phyloP scores from a whole-genome alignment of 2,329 filamentous ascomycete species.

The Phialophora tarda region DNA sequence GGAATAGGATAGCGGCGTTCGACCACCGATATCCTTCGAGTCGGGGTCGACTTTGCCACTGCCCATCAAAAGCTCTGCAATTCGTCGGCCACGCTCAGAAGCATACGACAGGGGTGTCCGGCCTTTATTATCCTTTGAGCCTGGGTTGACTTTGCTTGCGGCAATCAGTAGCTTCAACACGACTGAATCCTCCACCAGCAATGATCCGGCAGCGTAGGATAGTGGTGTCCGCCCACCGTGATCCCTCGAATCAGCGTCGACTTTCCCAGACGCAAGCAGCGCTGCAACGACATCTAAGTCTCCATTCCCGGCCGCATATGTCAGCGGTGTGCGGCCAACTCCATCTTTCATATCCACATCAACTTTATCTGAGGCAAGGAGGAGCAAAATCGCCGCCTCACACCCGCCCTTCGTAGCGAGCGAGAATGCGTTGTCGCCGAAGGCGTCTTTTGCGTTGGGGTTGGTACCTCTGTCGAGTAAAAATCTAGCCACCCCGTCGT shows the following conservation, averaged over 20 bases:
- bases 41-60: not conserved
- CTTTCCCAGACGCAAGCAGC: not conserved
- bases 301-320: not conserved
- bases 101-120: not conserved
- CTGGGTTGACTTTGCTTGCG: not conserved
- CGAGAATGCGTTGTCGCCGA: not conserved
- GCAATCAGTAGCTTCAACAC: not conserved
- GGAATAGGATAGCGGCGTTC: not conserved
- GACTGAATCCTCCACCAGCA: not conserved
- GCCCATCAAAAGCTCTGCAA: not conserved
- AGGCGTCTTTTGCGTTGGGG: not conserved
- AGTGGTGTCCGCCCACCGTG: not conserved
- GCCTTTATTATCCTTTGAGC: not conserved
- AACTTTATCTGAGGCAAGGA: not conserved
- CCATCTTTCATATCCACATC: not conserved
- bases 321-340: not conserved
- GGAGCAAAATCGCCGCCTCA: not conserved
- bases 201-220: not conserved
- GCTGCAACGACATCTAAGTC: not conserved
- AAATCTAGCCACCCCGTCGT: not conserved
- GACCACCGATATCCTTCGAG: not conserved
- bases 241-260: not conserved
- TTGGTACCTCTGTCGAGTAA: not conserved
- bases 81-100: not conserved
- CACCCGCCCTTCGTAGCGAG: not conserved